Evolutionary conservation across 352 stramenopile species (phyloP).

Genomic region (Sclerospora graminicola): DNA sequence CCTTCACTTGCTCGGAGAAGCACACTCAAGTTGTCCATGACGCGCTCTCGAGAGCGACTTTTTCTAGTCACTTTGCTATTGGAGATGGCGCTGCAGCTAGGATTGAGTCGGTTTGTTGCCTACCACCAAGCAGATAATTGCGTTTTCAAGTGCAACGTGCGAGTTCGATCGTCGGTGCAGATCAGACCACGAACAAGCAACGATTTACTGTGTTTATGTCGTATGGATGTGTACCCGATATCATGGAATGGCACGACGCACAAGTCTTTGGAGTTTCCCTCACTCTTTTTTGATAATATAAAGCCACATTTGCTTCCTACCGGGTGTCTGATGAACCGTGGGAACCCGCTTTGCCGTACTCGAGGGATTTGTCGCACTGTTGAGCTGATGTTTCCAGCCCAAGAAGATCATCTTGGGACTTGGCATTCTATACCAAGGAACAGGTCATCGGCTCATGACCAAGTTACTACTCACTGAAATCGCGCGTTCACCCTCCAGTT

Average conservation of each 20-base stretch:
- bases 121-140: slow-evolving; percentile 50
- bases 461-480: slow-evolving; percentile 97
- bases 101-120: slow-evolving; percentile 20
- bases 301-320: slow-evolving; percentile 1
- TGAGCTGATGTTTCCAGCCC: slow-evolving; percentile 22
- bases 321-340: background rate
- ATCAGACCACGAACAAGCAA: background rate
- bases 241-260: slow-evolving; percentile 28
- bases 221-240: slow-evolving; percentile 32
- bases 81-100: slow-evolving; percentile 22
- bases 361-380: slow-evolving; percentile 32
- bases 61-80: slow-evolving; percentile 28
- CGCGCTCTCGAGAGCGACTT: slow-evolving; percentile 16
- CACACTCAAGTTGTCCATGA: slow-evolving; percentile 46
- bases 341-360: slow-evolving; percentile 21
- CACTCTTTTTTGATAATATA: slow-evolving; percentile 8
- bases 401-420: slow-evolving; percentile 54
- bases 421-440: slow-evolving; percentile 94
- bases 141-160: slow-evolving; percentile 2
- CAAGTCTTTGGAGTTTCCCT: slow-evolving; percentile 14
- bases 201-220: slow-evolving; percentile 10
- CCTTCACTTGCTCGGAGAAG: slow-evolving; percentile 64
- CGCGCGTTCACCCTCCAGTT: slow-evolving; percentile 67
- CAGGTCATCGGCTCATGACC: slow-evolving; percentile 94
- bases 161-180: background rate